Conservation (phyloP, 2,329 filamentous ascomycete genomes). For the Penicillium nordicum region DNA sequence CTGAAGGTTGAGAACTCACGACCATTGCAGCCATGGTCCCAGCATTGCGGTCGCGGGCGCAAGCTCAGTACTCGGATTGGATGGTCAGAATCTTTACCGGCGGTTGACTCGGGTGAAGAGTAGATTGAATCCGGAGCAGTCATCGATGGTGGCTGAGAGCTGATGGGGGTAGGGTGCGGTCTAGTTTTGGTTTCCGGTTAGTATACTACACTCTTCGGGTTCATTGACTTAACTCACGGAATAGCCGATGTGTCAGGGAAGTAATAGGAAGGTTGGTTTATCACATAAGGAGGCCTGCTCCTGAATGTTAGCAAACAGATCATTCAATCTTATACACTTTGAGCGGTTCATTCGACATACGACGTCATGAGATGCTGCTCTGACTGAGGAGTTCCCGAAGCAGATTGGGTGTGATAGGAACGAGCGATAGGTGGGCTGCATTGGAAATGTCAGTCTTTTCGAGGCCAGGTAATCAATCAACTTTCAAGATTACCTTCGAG, state of each 20-base stretch:
- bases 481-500: slow-evolving; percentile 14
- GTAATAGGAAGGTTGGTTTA: slow-evolving; percentile 36
- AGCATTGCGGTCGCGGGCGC: slow-evolving; percentile 90
- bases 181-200: slow-evolving; percentile 10
- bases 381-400: slow-evolving; percentile 1
- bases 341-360: slow-evolving; percentile 13
- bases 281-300: slow-evolving; percentile 32
- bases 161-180: slow-evolving; percentile 27
- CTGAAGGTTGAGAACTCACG: slow-evolving; percentile 95
- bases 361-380: slow-evolving; percentile 18
- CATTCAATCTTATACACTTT: background rate
- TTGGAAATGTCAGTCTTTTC: background rate
- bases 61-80: slow-evolving; percentile 69
- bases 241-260: slow-evolving; percentile 30
- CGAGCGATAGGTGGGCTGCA: slow-evolving; percentile 16
- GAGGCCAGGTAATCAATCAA: background rate
- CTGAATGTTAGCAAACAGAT: slow-evolving; percentile 9
- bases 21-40: slow-evolving; percentile 95
- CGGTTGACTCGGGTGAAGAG: slow-evolving; percentile 26
- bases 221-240: slow-evolving; percentile 24
- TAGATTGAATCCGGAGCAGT: slow-evolving; percentile 26
- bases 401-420: slow-evolving; percentile 15
- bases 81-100: slow-evolving; percentile 33
- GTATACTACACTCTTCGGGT: background rate
- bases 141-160: slow-evolving; percentile 26